Evolutionary conservation across 306 rosid genomes (phyloP).

Genomic region (Prunus armeniaca): DNA sequence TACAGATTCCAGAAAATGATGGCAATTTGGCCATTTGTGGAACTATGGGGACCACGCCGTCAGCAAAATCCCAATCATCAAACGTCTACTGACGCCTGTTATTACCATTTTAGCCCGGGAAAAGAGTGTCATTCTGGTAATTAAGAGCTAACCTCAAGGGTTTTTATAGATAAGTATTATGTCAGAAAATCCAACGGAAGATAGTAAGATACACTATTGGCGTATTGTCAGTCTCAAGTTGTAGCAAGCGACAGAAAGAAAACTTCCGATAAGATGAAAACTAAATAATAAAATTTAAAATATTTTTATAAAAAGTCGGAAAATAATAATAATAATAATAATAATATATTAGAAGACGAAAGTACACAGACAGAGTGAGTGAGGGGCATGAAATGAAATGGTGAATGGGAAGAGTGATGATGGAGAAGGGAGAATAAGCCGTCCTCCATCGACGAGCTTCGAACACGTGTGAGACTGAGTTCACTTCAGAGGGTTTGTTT

Average conservation of each 20-base stretch:
- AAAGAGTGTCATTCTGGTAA: conserved; percentile 38
- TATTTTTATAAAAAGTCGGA: neutral
- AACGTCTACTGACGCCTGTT: neutral
- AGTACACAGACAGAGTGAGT: neutral
- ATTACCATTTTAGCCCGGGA: conserved; percentile 31
- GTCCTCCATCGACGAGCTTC: conserved; percentile 17
- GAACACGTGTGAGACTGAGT: conserved; percentile 43
- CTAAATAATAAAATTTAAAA: neutral
- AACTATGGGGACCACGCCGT: conserved; percentile 73
- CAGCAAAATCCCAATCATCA: conserved; percentile 70
- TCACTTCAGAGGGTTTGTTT: conserved; percentile 10
- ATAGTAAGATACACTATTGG: conserved; percentile 64
- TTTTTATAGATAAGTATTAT: conserved; percentile 27
- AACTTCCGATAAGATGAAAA: neutral
- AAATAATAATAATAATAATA: neutral
- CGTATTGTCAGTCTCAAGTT: conserved; percentile 51
- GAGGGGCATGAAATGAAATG: neutral
- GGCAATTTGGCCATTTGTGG: conserved; percentile 68
- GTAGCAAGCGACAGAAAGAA: conserved; percentile 13
- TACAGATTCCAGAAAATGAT: conserved; percentile 74
- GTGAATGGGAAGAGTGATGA: conserved; percentile 16
- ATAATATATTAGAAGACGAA: neutral
- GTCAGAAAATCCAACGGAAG: conserved; percentile 95
- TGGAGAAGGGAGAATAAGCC: conserved; percentile 18
- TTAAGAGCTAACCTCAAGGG: conserved; percentile 35